Evolutionary conservation across 1,284 basidiomycete species (phyloP), one percentile per base, ranked within the genome.

Genomic region (Inonotus hispidus): DNA sequence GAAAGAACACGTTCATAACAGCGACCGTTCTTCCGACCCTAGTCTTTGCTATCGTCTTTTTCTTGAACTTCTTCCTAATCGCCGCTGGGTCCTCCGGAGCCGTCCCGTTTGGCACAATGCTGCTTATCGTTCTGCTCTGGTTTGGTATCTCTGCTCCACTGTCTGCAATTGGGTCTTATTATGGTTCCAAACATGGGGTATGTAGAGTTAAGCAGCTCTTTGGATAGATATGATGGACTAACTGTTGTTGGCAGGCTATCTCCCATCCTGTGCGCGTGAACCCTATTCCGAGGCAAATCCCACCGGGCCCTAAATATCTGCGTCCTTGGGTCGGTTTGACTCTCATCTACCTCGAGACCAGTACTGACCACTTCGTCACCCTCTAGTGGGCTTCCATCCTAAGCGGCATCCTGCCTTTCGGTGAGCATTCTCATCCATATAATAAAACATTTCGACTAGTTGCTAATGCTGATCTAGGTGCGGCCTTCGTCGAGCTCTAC

Each of bases 401-500:
- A 23, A 88, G 92, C 52, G 96, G 96, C 23, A 88, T 98, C 64
- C 80, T 98, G 37, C 95, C 96, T 0, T 98, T 98, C 67, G 93
- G 92, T 85, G 66, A 47, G 79, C 67, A 23, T 29, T 37, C 11
- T 53, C 47, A 32, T n/a, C 6, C 46, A 25, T 47, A 37, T 47
- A n/a, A 45, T 13, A 60, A 13, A 23, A 14, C 49, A 41, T 21
- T 25, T 29, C 19, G 25, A 11, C 2, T 11, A 52, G n/a, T 58
- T n/a, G 55, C 56, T 63, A 27, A 56, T 27, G 47, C 49, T 1
- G 27, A 43, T 64, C 14, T 63, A 91, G 89, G 91, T 59, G 95
- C 95, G 47, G 95, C 93, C 0, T 98, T 98, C 70, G 91, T 98
- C 65, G 96, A 98, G 73, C 79, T 98, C 13, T 98, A 95, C 75